Percentiles rank a stretch among this genome's conserved stretches.
phyloP scores from a whole-genome alignment of 2,329 filamentous ascomycete genomes.

The Aureobasidium pullulans region DNA sequence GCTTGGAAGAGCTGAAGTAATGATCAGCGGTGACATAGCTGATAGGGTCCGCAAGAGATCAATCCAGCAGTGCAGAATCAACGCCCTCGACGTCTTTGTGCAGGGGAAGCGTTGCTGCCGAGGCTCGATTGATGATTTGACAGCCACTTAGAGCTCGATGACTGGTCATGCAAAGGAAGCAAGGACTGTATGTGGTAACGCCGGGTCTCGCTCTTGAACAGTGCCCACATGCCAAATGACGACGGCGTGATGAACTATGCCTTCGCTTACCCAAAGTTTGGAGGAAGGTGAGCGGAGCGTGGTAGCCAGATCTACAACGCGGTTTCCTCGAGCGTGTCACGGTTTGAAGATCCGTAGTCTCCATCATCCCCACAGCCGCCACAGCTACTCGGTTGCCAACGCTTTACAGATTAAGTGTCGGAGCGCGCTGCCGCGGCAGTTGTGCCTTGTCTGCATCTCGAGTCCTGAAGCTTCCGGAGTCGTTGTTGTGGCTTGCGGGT shows the following conservation, averaged over 20 bases:
- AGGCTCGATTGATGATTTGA: neutral
- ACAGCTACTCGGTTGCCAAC: neutral
- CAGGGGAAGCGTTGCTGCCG: neutral
- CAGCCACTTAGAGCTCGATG: neutral
- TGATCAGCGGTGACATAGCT: slow-evolving; percentile 8
- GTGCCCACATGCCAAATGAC: neutral
- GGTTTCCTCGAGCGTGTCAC: neutral
- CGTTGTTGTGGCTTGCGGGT: neutral
- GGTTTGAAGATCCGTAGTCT: neutral
- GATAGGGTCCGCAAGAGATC: neutral
- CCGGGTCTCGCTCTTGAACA: neutral
- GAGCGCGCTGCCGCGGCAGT: neutral
- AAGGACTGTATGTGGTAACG: neutral
- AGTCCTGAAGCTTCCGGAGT: neutral
- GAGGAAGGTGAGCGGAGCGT: neutral
- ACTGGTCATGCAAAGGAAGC: neutral
- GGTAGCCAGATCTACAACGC: neutral
- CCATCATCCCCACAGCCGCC: neutral
- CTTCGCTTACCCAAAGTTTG: neutral
- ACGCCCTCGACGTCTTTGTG: neutral
- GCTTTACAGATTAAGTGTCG: neutral
- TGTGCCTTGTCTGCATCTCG: neutral
- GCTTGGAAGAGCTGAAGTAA: slow-evolving; percentile 1
- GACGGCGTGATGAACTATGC: neutral
- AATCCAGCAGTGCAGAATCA: neutral